A percentile compares a stretch with the other conserved stretches of the same genome.
phyloP scores from a whole-genome alignment of 2,329 filamentous ascomycete species.

The Aspergillus ochraceus region DNA sequence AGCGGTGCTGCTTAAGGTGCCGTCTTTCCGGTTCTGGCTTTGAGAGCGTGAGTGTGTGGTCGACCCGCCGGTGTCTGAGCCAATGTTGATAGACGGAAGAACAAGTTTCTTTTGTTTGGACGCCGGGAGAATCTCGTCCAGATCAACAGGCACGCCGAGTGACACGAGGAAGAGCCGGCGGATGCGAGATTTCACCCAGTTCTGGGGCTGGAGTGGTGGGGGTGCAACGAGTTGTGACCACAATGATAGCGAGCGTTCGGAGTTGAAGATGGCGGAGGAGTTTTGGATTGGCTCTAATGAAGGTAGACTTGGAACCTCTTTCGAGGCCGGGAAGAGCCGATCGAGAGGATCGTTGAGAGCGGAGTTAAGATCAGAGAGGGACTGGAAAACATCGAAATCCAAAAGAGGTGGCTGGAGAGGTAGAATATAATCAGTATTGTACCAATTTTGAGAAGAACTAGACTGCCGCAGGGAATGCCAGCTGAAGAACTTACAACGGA shows the following conservation, averaged over 20 bases:
- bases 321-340: constrained; percentile 45
- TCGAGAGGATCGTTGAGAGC: constrained; percentile 43
- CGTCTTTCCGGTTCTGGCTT: constrained; percentile 34
- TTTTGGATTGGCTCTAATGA: constrained; percentile 42
- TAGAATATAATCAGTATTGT: constrained; percentile 6
- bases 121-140: constrained; percentile 94
- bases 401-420: constrained; percentile 37
- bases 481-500: constrained; percentile 44
- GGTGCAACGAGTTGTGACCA: constrained; percentile 97
- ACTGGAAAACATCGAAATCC: constrained; percentile 57
- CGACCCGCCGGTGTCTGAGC: constrained; percentile 57
- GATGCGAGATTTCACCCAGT: constrained; percentile 96
- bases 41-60: constrained; percentile 50
- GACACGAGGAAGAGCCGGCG: constrained; percentile 93
- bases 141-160: constrained; percentile 89
- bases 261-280: constrained; percentile 68
- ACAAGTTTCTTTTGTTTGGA: constrained; percentile 98
- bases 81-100: constrained; percentile 72
- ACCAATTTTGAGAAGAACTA: not conserved
- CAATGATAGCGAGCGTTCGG: constrained; percentile 81
- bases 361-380: constrained; percentile 42
- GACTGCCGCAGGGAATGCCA: not conserved
- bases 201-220: constrained; percentile 88
- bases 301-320: constrained; percentile 35
- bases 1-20: constrained; percentile 24